Evolutionary conservation across 805 yeast species (phyloP).

Genomic region (Osmozyma mogii): DNA sequence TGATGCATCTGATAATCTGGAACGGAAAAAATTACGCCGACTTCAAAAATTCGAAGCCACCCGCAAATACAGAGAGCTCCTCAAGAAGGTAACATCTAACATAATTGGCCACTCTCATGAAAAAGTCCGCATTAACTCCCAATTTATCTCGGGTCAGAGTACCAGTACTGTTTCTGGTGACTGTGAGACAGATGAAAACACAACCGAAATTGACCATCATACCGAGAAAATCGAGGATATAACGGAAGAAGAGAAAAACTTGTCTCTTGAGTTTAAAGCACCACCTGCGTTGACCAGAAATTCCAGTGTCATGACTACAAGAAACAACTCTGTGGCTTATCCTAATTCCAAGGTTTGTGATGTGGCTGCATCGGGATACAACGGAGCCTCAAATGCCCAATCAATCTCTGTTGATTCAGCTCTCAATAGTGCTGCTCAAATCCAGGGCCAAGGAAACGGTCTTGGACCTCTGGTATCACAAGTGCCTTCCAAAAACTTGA

Average conservation of each 20-base stretch:
- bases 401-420: slow-evolving; percentile 35
- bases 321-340: slow-evolving; percentile 12
- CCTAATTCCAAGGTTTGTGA: slow-evolving; percentile 34
- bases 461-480: slow-evolving; percentile 53
- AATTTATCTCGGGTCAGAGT: slow-evolving; percentile 17
- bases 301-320: slow-evolving; percentile 32
- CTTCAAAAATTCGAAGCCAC: slow-evolving; percentile 34
- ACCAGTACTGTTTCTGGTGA: slow-evolving; percentile 23
- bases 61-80: slow-evolving; percentile 31
- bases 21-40: slow-evolving; percentile 33
- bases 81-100: slow-evolving; percentile 27
- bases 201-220: background rate
- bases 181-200: too few relatives aligned
- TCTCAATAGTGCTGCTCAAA: slow-evolving; percentile 23
- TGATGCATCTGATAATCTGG: slow-evolving; percentile 40
- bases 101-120: slow-evolving; percentile 22
- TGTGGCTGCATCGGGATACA: slow-evolving; percentile 37
- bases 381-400: slow-evolving; percentile 37
- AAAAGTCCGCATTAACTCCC: slow-evolving; percentile 9
- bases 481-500: slow-evolving; percentile 45
- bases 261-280: slow-evolving; percentile 15
- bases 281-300: slow-evolving; percentile 28
- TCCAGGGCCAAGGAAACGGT: slow-evolving; percentile 41
- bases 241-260: slow-evolving; percentile 2
- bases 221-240: slow-evolving; percentile 6